phyloP scores from a whole-genome alignment of 2,329 filamentous ascomycete genomes.

The Curvularia sp. region DNA sequence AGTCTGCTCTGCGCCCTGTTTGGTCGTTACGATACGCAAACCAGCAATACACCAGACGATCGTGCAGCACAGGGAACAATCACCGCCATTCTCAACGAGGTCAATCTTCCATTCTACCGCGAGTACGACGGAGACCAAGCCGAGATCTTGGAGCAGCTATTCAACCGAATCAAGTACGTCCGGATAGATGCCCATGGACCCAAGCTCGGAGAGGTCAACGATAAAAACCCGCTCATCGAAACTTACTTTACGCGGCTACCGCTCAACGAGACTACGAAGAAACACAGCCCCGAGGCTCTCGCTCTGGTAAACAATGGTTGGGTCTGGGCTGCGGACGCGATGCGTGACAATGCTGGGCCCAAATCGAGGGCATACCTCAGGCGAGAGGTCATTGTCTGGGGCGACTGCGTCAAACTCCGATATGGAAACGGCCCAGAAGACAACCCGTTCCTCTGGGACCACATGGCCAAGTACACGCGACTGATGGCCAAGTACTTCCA shows the following conservation, averaged over 20 bases:
- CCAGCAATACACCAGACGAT: slow-evolving; percentile 58
- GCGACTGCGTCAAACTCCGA: slow-evolving; percentile 95
- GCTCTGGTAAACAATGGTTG: slow-evolving; percentile 95
- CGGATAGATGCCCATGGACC: slow-evolving; percentile 92
- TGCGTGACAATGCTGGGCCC: slow-evolving; percentile 91
- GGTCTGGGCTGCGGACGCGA: slow-evolving; percentile 97
- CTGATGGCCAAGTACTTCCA: slow-evolving; percentile 94
- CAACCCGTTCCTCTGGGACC: slow-evolving; percentile 92
- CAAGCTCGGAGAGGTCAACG: slow-evolving; percentile 78
- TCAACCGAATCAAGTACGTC: slow-evolving; percentile 93
- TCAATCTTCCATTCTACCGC: slow-evolving; percentile 87
- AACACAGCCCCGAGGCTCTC: slow-evolving; percentile 76
- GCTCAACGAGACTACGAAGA: slow-evolving; percentile 75
- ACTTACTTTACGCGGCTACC: slow-evolving; percentile 93
- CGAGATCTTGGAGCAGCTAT: slow-evolving; percentile 87
- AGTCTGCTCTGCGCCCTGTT: slow-evolving; percentile 71
- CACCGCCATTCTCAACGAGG: slow-evolving; percentile 73
- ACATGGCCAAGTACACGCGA: slow-evolving; percentile 91
- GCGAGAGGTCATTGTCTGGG: slow-evolving; percentile 96
- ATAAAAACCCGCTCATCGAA: slow-evolving; percentile 83
- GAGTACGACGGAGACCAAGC: slow-evolving; percentile 87
- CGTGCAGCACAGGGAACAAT: slow-evolving; percentile 61
- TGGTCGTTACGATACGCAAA: slow-evolving; percentile 69
- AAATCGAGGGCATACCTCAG: slow-evolving; percentile 92
- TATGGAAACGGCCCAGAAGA: slow-evolving; percentile 83